phyloP scores from a whole-genome alignment of 179 eudicot genomes.

The Silene vulgaris region DNA sequence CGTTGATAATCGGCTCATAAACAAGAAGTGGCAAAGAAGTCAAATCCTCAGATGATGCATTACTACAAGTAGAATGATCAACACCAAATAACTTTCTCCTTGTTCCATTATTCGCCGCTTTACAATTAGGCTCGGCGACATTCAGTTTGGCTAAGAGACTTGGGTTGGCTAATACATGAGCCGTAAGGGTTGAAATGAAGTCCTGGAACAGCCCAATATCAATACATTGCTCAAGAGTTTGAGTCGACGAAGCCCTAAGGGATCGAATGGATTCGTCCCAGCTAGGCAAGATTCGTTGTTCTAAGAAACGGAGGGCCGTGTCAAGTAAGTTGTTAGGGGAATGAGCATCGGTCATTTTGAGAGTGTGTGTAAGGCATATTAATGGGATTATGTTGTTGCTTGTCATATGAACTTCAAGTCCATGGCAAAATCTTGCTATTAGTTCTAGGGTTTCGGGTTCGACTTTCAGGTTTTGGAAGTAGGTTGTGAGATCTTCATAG shows the following conservation, averaged over 20 bases:
- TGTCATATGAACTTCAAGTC: slow-evolving; percentile 40
- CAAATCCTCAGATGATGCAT: slow-evolving; percentile 33
- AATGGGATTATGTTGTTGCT: slow-evolving; percentile 50
- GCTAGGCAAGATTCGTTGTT: slow-evolving; percentile 41
- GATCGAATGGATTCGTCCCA: slow-evolving; percentile 56
- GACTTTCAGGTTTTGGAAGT: slow-evolving; percentile 34
- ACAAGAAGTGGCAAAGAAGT: slow-evolving; percentile 38
- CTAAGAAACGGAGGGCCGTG: slow-evolving; percentile 34
- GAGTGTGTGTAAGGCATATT: slow-evolving; percentile 45
- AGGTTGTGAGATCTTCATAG: slow-evolving; percentile 33
- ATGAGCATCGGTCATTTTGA: slow-evolving; percentile 62
- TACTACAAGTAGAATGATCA: slow-evolving; percentile 10
- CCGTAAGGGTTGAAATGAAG: slow-evolving; percentile 35
- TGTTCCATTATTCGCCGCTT: slow-evolving; percentile 31
- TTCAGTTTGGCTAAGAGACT: slow-evolving; percentile 44
- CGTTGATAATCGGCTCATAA: slow-evolving; percentile 41
- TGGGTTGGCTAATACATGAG: slow-evolving; percentile 44
- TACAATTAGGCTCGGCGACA: slow-evolving; percentile 14
- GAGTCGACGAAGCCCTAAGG: slow-evolving; percentile 29
- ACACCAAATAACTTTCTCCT: slow-evolving; percentile 46
- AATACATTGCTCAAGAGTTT: slow-evolving; percentile 35
- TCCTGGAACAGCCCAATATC: slow-evolving; percentile 38
- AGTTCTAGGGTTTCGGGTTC: slow-evolving; percentile 49
- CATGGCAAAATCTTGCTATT: slow-evolving; percentile 60
- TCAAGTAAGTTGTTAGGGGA: slow-evolving; percentile 45